phyloP scores from a whole-genome alignment of 2,329 filamentous ascomycete genomes.

The Fusarium zealandicum region DNA sequence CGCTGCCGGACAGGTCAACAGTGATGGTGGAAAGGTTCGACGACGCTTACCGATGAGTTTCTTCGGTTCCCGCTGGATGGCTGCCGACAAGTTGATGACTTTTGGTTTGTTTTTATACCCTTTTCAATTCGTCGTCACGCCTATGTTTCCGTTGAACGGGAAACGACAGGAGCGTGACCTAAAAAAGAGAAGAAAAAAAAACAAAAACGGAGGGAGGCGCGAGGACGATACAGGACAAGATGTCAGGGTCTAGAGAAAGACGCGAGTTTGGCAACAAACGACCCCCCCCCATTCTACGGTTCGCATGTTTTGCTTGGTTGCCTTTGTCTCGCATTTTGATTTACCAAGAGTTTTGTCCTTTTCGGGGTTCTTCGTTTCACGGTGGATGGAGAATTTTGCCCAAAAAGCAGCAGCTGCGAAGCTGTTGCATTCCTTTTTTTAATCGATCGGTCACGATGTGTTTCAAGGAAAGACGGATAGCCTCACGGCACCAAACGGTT shows the following conservation, averaged over 20 bases:
- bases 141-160: slow-evolving; percentile 25
- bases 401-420: slow-evolving; percentile 29
- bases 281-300: slow-evolving; percentile 20
- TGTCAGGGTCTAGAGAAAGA: slow-evolving; percentile 38
- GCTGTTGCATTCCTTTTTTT: slow-evolving; percentile 34
- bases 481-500: slow-evolving; percentile 49
- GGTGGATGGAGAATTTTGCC: slow-evolving; percentile 16
- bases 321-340: slow-evolving; percentile 20
- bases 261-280: slow-evolving; percentile 46
- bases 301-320: slow-evolving; percentile 25
- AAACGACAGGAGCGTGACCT: slow-evolving; percentile 31
- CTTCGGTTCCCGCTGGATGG: slow-evolving; percentile 28
- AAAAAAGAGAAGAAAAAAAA: slow-evolving; percentile 13
- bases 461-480: slow-evolving; percentile 48
- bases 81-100: slow-evolving; percentile 28
- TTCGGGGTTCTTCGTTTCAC: slow-evolving; percentile 20
- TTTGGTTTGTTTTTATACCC: slow-evolving; percentile 33
- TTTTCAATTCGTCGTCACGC: slow-evolving; percentile 21
- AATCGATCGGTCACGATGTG: slow-evolving; percentile 41
- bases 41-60: slow-evolving; percentile 26
- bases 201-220: slow-evolving; percentile 19
- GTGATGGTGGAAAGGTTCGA: slow-evolving; percentile 23
- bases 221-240: slow-evolving; percentile 36
- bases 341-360: slow-evolving; percentile 18
- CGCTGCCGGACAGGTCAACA: slow-evolving; percentile 41